Evolutionary conservation across 2,329 filamentous ascomycete species (phyloP), one percentile per base, ranked within the genome.

Genomic region (Pseudogymnoascus sp.): DNA sequence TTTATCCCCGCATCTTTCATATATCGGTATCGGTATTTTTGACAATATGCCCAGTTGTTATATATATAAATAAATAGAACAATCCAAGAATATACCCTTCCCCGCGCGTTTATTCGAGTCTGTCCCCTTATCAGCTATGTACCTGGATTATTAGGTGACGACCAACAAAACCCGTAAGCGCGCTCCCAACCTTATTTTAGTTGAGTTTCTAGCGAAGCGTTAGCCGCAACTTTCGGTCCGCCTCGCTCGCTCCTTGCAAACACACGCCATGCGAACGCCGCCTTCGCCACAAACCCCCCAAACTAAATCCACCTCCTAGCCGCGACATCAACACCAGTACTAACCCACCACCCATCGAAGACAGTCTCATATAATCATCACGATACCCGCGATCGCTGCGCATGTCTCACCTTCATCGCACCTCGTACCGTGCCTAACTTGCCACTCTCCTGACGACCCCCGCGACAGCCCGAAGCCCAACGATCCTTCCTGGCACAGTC

Each of bases 171-270:
- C 16, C 24, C 24, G 24, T 50, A 50, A 50, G 44, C 44, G 44
- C 44, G 44, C 44, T 29, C 29, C 44, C 44, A 50, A 50, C 44
- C 44, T 50, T 50, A 50, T 50, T 50, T 50, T 50, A 50, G 44
- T 50, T 50, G 31, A 50, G 44, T 50, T 50, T 50, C 44, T 50
- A 50, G 44, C 24, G 24, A 50, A 50, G 44, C 44, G 44, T 50
- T 50, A 50, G 44, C 44, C 24, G 44, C 44, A 50, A 29, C 44
- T 50, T 50, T 50, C 44, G 44, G 44, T 29, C 44, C 44, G 44
- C 44, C 44, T 50, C 44, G 44, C 24, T 50, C 44, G 24, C 44
- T 50, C 44, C 24, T 50, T 50, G 24, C 24, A 50, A 50, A 50
- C 44, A 50, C 44, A 50, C 24, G 44, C 44, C 44, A 50, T 50